A percentile compares a stretch with the other conserved stretches of the same genome.
phyloP scores from a whole-genome alignment of 192 early-diverging fungal species.

The Endogone sp. region DNA sequence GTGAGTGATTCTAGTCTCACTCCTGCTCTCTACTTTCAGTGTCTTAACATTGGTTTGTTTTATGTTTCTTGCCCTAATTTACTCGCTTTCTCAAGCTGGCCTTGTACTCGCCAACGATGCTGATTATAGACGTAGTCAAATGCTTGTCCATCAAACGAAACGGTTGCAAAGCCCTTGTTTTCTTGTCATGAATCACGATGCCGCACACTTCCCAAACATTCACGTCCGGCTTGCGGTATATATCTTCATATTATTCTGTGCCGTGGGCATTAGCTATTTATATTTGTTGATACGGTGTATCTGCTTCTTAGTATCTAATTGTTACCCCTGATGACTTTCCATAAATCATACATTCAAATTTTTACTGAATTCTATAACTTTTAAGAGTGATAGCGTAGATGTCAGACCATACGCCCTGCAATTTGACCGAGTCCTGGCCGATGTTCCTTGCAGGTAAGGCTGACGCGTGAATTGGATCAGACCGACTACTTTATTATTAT shows the following conservation, averaged over 20 bases:
- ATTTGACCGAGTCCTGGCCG: constrained; percentile 96
- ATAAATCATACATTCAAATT: too few relatives aligned
- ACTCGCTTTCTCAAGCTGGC: constrained; percentile 43
- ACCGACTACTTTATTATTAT: too few relatives aligned
- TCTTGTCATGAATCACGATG: constrained; percentile 96
- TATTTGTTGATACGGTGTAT: neutral
- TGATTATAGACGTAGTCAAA: constrained; percentile 84
- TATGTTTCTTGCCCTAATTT: neutral
- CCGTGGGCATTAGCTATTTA: neutral
- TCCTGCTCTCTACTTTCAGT: neutral
- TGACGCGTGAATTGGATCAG: neutral
- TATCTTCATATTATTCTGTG: neutral
- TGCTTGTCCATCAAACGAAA: constrained; percentile 95
- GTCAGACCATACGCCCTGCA: constrained; percentile 52
- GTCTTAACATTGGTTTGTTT: too few relatives aligned
- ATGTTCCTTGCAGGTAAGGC: constrained; percentile 84
- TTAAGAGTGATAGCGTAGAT: neutral
- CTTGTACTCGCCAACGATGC: constrained; percentile 97
- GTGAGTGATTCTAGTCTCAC: constrained; percentile 19
- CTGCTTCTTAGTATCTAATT: neutral
- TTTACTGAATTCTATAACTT: too few relatives aligned
- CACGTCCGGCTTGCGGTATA: constrained; percentile 20
- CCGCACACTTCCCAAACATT: constrained; percentile 80
- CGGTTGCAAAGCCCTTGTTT: constrained; percentile 90
- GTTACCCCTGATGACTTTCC: constrained; percentile 22